Evolutionary conservation across 495 filamentous ascomycete genomes (phyloP).

Genomic region (Thermothielavioides terrestris): DNA sequence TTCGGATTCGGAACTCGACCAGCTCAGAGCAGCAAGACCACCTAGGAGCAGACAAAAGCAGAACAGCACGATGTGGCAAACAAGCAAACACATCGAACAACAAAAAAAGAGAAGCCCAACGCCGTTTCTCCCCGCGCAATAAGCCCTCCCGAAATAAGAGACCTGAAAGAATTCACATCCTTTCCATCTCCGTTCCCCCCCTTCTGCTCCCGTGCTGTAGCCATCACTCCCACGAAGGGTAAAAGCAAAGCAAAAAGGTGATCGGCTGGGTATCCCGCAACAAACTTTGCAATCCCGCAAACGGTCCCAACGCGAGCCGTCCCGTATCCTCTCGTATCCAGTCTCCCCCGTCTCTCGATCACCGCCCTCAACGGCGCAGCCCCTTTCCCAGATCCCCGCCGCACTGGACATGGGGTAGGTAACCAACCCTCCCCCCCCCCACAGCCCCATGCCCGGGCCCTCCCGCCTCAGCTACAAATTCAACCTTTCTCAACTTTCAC

Average conservation of each 20-base stretch:
- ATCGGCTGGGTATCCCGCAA: constrained; percentile 6
- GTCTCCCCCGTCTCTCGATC: background rate
- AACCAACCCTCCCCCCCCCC: no score
- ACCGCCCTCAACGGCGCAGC: no score
- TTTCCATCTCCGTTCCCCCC: background rate
- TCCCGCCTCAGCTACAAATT: no score
- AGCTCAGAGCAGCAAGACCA: background rate
- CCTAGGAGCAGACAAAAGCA: background rate
- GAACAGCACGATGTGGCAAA: background rate
- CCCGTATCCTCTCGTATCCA: background rate
- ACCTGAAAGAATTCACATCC: background rate
- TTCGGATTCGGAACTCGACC: background rate
- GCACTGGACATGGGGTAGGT: no score
- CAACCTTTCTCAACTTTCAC: no score
- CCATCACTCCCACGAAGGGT: background rate
- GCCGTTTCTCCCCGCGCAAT: background rate
- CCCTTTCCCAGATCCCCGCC: no score
- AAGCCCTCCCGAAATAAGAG: background rate
- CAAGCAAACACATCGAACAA: background rate
- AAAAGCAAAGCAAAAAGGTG: no score
- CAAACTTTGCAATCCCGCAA: background rate
- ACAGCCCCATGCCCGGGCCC: no score
- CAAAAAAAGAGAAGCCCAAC: background rate
- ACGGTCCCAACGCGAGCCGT: no score
- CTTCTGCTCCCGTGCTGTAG: background rate